These are phyloP conservation scores for Zizania latifolia DNA, from an alignment of 176 grass and related monocot species.

Conservation along the genomic window DNA sequence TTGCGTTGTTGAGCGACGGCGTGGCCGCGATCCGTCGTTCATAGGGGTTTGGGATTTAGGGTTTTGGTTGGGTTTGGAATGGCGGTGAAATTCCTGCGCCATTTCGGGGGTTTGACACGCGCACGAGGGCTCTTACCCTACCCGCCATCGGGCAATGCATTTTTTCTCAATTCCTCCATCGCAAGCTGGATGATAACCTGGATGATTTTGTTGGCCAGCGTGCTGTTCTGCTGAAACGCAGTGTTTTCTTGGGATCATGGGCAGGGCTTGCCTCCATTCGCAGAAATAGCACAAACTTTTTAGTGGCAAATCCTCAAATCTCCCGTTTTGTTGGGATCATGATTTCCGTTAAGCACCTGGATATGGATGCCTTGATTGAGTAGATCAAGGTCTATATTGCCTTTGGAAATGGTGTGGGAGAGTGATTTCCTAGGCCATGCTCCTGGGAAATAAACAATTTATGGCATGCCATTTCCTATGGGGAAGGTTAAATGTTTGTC, in stretches of 20 bases:
- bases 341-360: neutral
- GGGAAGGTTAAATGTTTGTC: neutral
- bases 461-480: neutral
- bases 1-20: neutral
- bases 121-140: neutral
- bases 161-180: too few relatives aligned
- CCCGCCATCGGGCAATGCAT: too few relatives aligned
- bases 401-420: neutral
- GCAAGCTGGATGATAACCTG: neutral
- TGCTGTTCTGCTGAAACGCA: neutral
- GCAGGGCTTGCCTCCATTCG: neutral
- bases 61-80: conserved; percentile 1
- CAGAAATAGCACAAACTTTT: too few relatives aligned
- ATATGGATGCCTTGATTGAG: neutral
- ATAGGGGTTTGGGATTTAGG: conserved; percentile 1
- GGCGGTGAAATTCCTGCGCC: neutral
- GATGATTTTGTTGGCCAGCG: neutral
- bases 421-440: neutral
- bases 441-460: neutral
- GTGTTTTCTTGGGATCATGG: neutral
- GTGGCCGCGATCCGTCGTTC: neutral
- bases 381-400: neutral
- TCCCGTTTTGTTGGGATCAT: neutral
- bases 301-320: too few relatives aligned
- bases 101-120: neutral